Percentiles rank a stretch among this genome's conserved stretches.
Evolutionary conservation across 2,329 filamentous ascomycete species (phyloP).

Genomic region (Stemphylium vesicarium): DNA sequence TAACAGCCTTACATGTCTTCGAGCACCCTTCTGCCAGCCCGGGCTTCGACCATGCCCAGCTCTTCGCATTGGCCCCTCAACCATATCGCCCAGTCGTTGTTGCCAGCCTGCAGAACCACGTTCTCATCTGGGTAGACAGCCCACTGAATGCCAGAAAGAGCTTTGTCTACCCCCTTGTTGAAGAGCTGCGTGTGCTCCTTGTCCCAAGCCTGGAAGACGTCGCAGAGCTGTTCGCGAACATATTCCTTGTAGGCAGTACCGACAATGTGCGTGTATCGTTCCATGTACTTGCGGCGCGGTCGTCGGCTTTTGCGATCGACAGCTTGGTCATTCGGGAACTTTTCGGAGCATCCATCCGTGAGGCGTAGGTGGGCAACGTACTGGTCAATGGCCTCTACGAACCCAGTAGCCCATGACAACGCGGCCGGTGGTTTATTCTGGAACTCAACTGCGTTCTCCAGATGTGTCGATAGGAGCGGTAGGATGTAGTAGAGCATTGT

Average conservation of each 20-base stretch:
- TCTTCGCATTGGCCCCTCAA: conserved; percentile 14
- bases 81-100: conserved; percentile 20
- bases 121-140: conserved; percentile 14
- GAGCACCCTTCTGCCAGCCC: conserved; percentile 4
- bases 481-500: conserved; percentile 13
- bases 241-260: conserved; percentile 7
- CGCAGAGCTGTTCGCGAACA: conserved; percentile 7
- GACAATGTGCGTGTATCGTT: conserved; percentile 5
- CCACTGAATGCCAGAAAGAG: conserved; percentile 13
- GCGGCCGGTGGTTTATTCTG: neutral
- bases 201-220: conserved; percentile 12
- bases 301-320: conserved; percentile 1
- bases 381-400: conserved; percentile 13
- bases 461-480: conserved; percentile 5
- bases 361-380: conserved; percentile 6
- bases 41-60: conserved; percentile 10
- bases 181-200: conserved; percentile 18
- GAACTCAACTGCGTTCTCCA: conserved; percentile 12
- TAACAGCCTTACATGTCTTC: conserved; percentile 8
- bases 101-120: conserved; percentile 11
- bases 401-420: conserved; percentile 1
- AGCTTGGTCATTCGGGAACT: neutral
- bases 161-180: conserved; percentile 25
- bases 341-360: conserved; percentile 3
- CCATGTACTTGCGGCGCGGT: conserved; percentile 7